phyloP scores from a whole-genome alignment of 768 basidiomycete genomes.

The Auriscalpium orientale region DNA sequence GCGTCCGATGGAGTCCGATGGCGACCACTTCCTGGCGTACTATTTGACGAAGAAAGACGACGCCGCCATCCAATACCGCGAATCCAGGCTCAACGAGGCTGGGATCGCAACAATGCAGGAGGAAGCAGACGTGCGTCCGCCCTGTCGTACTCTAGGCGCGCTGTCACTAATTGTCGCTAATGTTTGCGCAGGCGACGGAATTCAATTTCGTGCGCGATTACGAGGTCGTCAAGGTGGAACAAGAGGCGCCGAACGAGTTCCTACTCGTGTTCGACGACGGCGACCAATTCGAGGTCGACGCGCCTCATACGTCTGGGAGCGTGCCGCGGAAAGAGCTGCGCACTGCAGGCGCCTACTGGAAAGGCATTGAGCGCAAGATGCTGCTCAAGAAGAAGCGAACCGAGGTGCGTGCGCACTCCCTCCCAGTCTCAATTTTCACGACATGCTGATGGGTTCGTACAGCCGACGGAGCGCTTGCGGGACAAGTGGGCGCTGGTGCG shows the following conservation, averaged over 20 bases:
- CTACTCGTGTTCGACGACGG: slow-evolving; percentile 63
- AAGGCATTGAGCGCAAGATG: slow-evolving; percentile 86
- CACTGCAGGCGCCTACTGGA: slow-evolving; percentile 75
- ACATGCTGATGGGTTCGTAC: slow-evolving; percentile 5
- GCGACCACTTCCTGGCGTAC: slow-evolving; percentile 82
- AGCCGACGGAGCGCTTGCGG: slow-evolving; percentile 65
- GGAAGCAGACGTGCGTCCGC: slow-evolving; percentile 43
- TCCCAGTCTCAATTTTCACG: not conserved
- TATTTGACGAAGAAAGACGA: slow-evolving; percentile 76
- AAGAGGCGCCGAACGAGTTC: slow-evolving; percentile 81
- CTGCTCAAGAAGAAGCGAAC: slow-evolving; percentile 76
- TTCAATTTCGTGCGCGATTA: slow-evolving; percentile 81
- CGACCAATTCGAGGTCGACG: slow-evolving; percentile 27
- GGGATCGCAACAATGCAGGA: slow-evolving; percentile 37
- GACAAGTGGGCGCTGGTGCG: slow-evolving; percentile 82
- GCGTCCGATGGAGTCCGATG: slow-evolving; percentile 82
- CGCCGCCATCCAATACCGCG: slow-evolving; percentile 58
- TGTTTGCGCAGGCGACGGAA: slow-evolving; percentile 43
- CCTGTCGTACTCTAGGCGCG: too few species aligned
- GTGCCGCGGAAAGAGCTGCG: slow-evolving; percentile 21
- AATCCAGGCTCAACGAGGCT: slow-evolving; percentile 36
- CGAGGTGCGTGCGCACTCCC: slow-evolving; percentile 43
- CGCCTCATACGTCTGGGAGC: slow-evolving; percentile 19
- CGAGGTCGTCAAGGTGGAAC: slow-evolving; percentile 80
- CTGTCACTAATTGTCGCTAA: not conserved